Evolutionary conservation across 805 yeast genomes (phyloP).

Genomic region (Candida morakotiae): DNA sequence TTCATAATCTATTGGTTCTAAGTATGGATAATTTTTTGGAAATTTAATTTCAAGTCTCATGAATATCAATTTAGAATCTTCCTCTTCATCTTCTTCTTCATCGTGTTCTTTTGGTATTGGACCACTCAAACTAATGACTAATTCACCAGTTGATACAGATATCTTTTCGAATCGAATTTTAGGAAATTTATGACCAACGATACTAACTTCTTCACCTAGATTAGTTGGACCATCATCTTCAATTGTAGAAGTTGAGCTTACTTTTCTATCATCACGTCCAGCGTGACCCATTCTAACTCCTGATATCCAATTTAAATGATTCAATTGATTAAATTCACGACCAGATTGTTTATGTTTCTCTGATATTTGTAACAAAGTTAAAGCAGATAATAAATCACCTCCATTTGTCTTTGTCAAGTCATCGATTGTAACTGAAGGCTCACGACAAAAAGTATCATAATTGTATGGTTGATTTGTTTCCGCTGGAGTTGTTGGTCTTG

Average conservation of each 20-base stretch:
- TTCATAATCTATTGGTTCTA: slow-evolving; percentile 37
- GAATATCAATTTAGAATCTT: slow-evolving; percentile 42
- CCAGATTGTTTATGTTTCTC: slow-evolving; percentile 34
- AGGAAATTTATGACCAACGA: slow-evolving; percentile 85
- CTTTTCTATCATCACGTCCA: slow-evolving; percentile 33
- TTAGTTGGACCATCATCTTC: slow-evolving; percentile 47
- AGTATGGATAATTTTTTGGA: slow-evolving; percentile 69
- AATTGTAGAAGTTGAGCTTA: neutral
- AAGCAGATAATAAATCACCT: slow-evolving; percentile 33
- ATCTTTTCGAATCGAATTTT: slow-evolving; percentile 82
- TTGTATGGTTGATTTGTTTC: slow-evolving; percentile 11
- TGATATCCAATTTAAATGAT: slow-evolving; percentile 87
- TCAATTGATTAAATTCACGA: slow-evolving; percentile 38
- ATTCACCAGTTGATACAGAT: slow-evolving; percentile 79
- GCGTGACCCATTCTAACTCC: slow-evolving; percentile 76
- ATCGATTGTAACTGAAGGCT: slow-evolving; percentile 31
- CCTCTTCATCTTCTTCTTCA: neutral
- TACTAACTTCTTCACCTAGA: slow-evolving; percentile 87
- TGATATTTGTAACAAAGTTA: slow-evolving; percentile 31
- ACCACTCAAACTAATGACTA: slow-evolving; percentile 76
- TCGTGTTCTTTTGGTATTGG: slow-evolving; percentile 16
- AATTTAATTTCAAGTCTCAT: slow-evolving; percentile 66
- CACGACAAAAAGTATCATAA: slow-evolving; percentile 32
- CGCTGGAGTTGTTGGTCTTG: slow-evolving; percentile 6
- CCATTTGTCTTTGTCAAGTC: slow-evolving; percentile 27